Evolutionary conservation across 1,139 yeast species (phyloP).

Genomic region (Suhomyces guaymorum): DNA sequence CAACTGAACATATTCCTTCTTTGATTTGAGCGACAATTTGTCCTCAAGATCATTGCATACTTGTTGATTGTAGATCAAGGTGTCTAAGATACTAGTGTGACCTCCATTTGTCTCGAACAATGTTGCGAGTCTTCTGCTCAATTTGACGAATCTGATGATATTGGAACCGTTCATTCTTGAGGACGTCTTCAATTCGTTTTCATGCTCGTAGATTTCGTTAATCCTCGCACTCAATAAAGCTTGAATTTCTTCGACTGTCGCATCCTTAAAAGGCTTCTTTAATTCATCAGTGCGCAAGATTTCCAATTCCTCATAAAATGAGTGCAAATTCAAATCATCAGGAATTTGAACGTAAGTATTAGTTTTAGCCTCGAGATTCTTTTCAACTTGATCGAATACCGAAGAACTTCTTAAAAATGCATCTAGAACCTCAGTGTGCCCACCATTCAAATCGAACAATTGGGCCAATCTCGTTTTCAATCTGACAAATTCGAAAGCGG

Average conservation of each 20-base stretch:
- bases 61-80: conserved; percentile 19
- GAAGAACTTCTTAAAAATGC: conserved; percentile 19
- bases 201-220: conserved; percentile 18
- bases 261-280: conserved; percentile 12
- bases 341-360: conserved; percentile 23
- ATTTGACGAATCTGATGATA: conserved; percentile 15
- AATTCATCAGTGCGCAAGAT: conserved; percentile 17
- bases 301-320: conserved; percentile 17
- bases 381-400: conserved; percentile 1
- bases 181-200: conserved; percentile 2
- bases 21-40: background rate
- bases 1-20: conserved; percentile 20
- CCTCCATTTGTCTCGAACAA: conserved; percentile 24
- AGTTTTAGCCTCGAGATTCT: background rate
- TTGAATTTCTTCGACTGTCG: conserved; percentile 17
- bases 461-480: conserved; percentile 22
- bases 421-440: conserved; percentile 37
- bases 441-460: conserved; percentile 32
- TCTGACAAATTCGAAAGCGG: conserved; percentile 23
- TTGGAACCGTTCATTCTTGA: conserved; percentile 13
- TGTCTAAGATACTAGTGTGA: conserved; percentile 22
- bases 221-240: conserved; percentile 22
- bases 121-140: conserved; percentile 18
- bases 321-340: conserved; percentile 24
- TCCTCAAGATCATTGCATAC: conserved; percentile 12